These are phyloP conservation scores for Colletotrichum neosansevieriae DNA, from an alignment of 2,329 filamentous ascomycete genomes.

Conservation along the genomic window DNA sequence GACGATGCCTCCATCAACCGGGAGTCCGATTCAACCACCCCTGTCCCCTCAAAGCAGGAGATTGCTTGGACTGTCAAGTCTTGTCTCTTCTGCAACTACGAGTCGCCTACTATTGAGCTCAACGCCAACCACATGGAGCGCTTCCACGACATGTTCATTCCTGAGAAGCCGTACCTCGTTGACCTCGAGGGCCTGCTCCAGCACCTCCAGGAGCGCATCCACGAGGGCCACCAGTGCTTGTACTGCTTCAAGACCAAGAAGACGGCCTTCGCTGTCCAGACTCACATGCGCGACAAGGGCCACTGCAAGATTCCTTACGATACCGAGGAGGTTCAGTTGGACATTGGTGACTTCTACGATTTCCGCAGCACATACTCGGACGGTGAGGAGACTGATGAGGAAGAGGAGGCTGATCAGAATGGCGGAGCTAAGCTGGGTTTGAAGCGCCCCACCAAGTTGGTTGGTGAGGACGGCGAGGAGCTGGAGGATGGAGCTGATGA, in stretches of 20 bases:
- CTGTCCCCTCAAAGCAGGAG: conserved; percentile 51
- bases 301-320: conserved; percentile 98
- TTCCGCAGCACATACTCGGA: conserved; percentile 97
- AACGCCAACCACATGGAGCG: conserved; percentile 92
- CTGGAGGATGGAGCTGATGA: conserved; percentile 73
- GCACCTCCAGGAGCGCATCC: conserved; percentile 83
- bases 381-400: conserved; percentile 73
- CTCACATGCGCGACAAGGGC: conserved; percentile 96
- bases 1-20: conserved; percentile 53
- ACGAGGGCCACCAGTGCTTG: conserved; percentile 84
- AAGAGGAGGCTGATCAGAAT: conserved; percentile 61
- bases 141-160: conserved; percentile 95
- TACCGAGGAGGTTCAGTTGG: conserved; percentile 88
- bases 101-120: conserved; percentile 79
- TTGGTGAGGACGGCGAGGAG: conserved; percentile 62
- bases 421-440: conserved; percentile 79
- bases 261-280: conserved; percentile 84
- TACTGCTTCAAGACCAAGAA: conserved; percentile 88
- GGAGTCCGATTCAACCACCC: conserved; percentile 57
- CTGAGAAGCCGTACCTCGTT: conserved; percentile 85
- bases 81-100: conserved; percentile 94
- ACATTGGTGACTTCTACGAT: conserved; percentile 97
- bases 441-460: conserved; percentile 65
- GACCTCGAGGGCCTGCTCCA: conserved; percentile 84
- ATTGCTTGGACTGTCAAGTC: conserved; percentile 60